Conservation (phyloP, 2,329 filamentous ascomycete genomes). For the Tolypocladium tropicale region DNA sequence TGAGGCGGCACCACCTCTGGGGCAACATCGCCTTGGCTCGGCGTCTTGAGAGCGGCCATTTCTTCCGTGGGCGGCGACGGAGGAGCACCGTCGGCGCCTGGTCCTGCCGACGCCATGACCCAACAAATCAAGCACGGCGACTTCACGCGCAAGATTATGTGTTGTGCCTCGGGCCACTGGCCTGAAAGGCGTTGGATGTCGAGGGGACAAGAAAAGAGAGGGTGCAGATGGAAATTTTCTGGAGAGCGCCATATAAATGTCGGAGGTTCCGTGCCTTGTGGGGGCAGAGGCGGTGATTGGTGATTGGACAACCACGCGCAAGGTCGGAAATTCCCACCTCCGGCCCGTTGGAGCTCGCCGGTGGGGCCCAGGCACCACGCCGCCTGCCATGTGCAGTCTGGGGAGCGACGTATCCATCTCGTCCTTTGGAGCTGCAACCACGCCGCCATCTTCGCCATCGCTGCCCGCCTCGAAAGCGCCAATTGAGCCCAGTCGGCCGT, state of each 20-base stretch:
- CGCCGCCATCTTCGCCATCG: background rate
- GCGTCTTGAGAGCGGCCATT: conserved; percentile 11
- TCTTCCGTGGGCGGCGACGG: conserved; percentile 10
- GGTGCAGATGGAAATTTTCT: background rate
- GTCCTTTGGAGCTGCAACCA: background rate
- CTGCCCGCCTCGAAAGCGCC: background rate
- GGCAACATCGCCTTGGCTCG: conserved; percentile 3
- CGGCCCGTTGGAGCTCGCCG: background rate
- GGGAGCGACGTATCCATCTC: background rate
- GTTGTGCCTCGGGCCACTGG: background rate
- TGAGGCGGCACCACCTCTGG: conserved; percentile 40
- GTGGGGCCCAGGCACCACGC: background rate
- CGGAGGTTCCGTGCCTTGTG: background rate
- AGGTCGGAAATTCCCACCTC: background rate
- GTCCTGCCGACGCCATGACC: conserved; percentile 1
- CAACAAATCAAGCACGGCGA: background rate
- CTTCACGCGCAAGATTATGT: background rate
- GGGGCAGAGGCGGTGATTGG: background rate
- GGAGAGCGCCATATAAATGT: background rate
- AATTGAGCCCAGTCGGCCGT: background rate
- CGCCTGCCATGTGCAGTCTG: background rate
- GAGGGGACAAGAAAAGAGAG: background rate
- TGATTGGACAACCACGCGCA: background rate
- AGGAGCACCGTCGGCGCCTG: background rate
- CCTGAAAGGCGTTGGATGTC: background rate